These are phyloP conservation scores for Phyllosticta citriasiana DNA, from an alignment of 2,329 filamentous ascomycete species.

Conservation along the genomic window DNA sequence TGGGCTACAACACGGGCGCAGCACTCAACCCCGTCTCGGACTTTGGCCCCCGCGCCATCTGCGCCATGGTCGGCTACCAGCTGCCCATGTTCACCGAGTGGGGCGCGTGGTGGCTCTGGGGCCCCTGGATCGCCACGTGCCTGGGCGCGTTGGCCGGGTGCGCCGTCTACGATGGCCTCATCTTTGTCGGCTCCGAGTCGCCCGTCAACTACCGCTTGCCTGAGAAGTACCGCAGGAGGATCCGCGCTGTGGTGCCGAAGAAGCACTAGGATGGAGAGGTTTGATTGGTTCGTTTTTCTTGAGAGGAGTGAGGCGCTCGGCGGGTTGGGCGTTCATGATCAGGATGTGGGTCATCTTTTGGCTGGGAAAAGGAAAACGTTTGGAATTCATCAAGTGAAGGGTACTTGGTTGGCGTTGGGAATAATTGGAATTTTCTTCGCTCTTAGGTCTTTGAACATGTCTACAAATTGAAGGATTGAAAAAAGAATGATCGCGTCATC, in stretches of 20 bases:
- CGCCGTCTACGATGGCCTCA: constrained; percentile 26
- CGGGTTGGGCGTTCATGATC: no score
- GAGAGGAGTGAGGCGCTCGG: no score
- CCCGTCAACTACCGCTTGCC: constrained; percentile 33
- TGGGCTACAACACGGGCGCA: constrained; percentile 39
- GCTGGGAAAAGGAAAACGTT: no score
- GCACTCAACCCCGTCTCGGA: constrained; percentile 42
- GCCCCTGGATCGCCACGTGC: constrained; percentile 25
- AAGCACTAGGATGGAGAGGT: not conserved
- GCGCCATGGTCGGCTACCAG: constrained; percentile 36
- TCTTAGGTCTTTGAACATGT: no score
- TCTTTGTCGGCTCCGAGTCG: constrained; percentile 30
- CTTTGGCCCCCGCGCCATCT: constrained; percentile 39
- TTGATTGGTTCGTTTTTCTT: no score
- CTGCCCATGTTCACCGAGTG: constrained; percentile 29
- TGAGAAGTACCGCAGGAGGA: constrained; percentile 16
- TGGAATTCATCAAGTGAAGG: no score
- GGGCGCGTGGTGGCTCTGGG: constrained; percentile 28
- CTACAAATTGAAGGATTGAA: no score
- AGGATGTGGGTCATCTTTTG: no score
- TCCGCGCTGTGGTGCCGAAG: not conserved
- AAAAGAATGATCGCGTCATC: no score
- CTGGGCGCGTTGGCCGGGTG: constrained; percentile 23
- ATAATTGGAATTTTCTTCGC: no score
- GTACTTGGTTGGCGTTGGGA: no score